Base-by-base conservation (phyloP, 371 early-diverging fungal genomes). In the Blakeslea trispora region DNA sequence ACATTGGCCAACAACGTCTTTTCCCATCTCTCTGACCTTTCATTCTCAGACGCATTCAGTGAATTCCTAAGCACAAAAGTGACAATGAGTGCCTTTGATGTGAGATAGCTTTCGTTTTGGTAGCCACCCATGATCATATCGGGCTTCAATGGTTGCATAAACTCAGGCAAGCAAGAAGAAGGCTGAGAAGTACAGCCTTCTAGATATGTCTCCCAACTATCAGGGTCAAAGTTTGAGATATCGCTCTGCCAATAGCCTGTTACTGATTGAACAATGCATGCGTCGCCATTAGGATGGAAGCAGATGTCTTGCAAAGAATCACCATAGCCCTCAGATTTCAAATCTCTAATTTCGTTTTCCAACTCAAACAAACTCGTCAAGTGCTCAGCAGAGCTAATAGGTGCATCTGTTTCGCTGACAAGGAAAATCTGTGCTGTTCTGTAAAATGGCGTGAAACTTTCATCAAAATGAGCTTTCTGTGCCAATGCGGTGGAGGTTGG, bases 201-300 rank as follows among this genome's bases (percentile, higher is more conserved):
- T 13, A 90, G 72, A 9, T 73, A 62, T 8, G 47, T 48, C 48
- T 74, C 23, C 85, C 84, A 86, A 2, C 51, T 63, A 13, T 63
- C 67, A 0, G 71, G 66, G 35, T 81, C 72, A 50, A 89, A 86
- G 8, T 63, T 57, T 21, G 45, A 48, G 7, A 80, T 59, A 48
- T 86, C 82, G n/a, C 81, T 73, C 54, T 83, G 74, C 86, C 87
- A 90, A 60, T 89, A 90, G 0, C 89, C 89, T 9, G 91, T 84
- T 7, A 89, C 79, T 2, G 89, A 88, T 55, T 89, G 88, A 15
- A 87, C 72, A 28, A 86, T 81, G 57, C 91, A 91, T 2, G 70
- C 83, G 34, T 84, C 82, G 1, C 82, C 85, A 19, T 72, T 81
- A 2, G 91, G 91, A 50, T 83, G 81, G 45, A 87, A 77, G 56